These are phyloP conservation scores for Platismatia glauca DNA, from an alignment of 495 filamentous ascomycete species.

Conservation along the genomic window DNA sequence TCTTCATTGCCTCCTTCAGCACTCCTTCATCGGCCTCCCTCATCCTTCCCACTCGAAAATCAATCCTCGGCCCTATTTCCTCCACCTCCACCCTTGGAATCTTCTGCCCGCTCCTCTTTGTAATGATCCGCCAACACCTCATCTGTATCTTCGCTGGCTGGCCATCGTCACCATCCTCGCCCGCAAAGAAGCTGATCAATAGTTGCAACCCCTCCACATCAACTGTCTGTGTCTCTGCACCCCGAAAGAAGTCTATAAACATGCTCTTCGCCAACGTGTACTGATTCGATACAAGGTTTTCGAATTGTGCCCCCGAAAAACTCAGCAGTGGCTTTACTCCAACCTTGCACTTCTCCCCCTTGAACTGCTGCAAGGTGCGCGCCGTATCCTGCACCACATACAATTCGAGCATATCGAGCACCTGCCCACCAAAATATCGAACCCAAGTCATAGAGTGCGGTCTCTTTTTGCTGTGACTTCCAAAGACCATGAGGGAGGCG, in stretches of 20 bases:
- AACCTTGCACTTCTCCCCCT: constrained; percentile 68
- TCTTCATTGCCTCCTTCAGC: constrained; percentile 86
- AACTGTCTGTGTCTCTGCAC: constrained; percentile 61
- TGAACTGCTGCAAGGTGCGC: constrained; percentile 64
- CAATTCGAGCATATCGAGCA: constrained; percentile 90
- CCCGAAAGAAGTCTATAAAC: constrained; percentile 84
- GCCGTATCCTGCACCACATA: constrained; percentile 60
- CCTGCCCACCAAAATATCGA: constrained; percentile 70
- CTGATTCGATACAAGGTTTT: constrained; percentile 59
- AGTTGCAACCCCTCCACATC: constrained; percentile 94
- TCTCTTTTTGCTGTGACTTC: constrained; percentile 80
- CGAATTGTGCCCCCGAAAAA: constrained; percentile 78
- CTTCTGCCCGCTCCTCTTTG: constrained; percentile 76
- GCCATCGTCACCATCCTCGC: constrained; percentile 58
- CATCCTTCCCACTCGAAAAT: constrained; percentile 78
- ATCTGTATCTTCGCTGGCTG: constrained; percentile 66
- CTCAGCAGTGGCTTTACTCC: constrained; percentile 80
- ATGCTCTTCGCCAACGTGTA: constrained; percentile 80
- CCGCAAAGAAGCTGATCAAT: constrained; percentile 68
- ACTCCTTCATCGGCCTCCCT: constrained; percentile 65
- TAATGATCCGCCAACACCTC: constrained; percentile 73
- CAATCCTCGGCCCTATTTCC: constrained; percentile 91
- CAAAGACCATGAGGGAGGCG: constrained; percentile 69
- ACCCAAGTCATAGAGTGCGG: constrained; percentile 80
- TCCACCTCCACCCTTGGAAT: constrained; percentile 86